Conservation (phyloP, 768 basidiomycete species). For the Lentinula sp. region DNA sequence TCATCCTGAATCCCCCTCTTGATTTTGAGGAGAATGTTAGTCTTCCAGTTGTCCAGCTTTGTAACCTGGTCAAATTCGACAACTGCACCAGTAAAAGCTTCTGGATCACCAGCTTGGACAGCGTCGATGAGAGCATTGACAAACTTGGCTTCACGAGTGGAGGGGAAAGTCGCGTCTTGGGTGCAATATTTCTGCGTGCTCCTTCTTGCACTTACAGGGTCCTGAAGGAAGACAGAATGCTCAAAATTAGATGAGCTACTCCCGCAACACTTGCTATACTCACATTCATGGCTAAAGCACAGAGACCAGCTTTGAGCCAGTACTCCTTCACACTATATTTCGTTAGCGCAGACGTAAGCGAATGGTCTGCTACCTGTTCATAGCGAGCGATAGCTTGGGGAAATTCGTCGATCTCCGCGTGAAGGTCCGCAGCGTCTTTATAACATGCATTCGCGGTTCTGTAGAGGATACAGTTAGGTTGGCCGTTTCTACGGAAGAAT, state of each 20-base stretch:
- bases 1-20: slow-evolving; percentile 71
- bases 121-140: slow-evolving; percentile 73
- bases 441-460: slow-evolving; percentile 95
- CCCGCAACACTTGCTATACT: slow-evolving; percentile 19
- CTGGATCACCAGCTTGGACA: slow-evolving; percentile 61
- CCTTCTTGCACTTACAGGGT: slow-evolving; percentile 75
- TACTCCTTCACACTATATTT: slow-evolving; percentile 99
- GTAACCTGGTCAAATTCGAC: slow-evolving; percentile 88
- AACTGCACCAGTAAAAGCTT: slow-evolving; percentile 78
- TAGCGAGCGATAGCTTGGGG: slow-evolving; percentile 82
- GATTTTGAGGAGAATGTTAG: slow-evolving; percentile 80
- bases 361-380: slow-evolving; percentile 84
- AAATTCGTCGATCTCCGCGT: slow-evolving; percentile 85
- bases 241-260: background rate
- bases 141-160: slow-evolving; percentile 92
- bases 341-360: slow-evolving; percentile 77
- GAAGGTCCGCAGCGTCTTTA: slow-evolving; percentile 95
- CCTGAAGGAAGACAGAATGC: slow-evolving; percentile 39
- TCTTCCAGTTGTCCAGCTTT: slow-evolving; percentile 97
- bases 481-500: background rate
- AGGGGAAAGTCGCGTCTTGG: slow-evolving; percentile 81
- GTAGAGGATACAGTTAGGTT: slow-evolving; percentile 3
- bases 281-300: slow-evolving; percentile 84
- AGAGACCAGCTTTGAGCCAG: slow-evolving; percentile 84
- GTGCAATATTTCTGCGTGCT: slow-evolving; percentile 72